Evolutionary conservation across 2,329 filamentous ascomycete species (phyloP), one percentile per base, ranked within the genome.

Genomic region (Tolypocladium guangdongense): DNA sequence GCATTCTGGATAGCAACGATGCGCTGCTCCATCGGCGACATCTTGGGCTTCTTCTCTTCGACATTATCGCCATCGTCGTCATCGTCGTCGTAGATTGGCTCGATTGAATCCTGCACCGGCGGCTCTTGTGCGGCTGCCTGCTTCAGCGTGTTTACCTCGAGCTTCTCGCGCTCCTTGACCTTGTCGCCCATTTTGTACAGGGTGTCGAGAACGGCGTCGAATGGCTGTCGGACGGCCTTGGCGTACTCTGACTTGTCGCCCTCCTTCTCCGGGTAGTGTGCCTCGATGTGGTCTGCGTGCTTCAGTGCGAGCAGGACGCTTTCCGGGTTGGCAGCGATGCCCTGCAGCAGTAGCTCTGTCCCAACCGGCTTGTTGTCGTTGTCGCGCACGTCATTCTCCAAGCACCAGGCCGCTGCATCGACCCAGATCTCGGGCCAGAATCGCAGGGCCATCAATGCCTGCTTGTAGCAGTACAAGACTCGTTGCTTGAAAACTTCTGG

Each of bases 351-450:
- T 62, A 97, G 88, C 11, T 89, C 83, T 27, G 86, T 82, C 12
- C 90, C 90, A 55, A 71, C 64, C 7, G 78, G 73, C 55, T 77
- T 75, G 47, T 77, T 74, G 43, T 79, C 78, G 37, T 90, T 85
- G 46, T 82, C 73, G 11, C 70, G 65, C 60, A 91, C 73, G 46
- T 81, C 81, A 61, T 93, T 90, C 52, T 86, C 80, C 63, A 90
- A 90, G 68, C 89, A 96, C 82, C 92, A 97, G 59, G 95, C 88
- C 1, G 91, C 88, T 11, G 90, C 92, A 56, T 96, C 90, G 50
- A 90, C 91, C 93, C 93, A 99, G 61, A 96, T 84, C 66, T 95
- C 88, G 4, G 93, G 91, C 82, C 92, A 93, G 70, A 97, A 99
- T 50, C 91, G 84, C 53, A 99, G 74, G 4, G 90, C 86, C 87